Percentiles rank a stretch among this genome's conserved stretches.
Evolutionary conservation across 2,329 filamentous ascomycete species (phyloP).

Genomic region (Sporothrix phasma): DNA sequence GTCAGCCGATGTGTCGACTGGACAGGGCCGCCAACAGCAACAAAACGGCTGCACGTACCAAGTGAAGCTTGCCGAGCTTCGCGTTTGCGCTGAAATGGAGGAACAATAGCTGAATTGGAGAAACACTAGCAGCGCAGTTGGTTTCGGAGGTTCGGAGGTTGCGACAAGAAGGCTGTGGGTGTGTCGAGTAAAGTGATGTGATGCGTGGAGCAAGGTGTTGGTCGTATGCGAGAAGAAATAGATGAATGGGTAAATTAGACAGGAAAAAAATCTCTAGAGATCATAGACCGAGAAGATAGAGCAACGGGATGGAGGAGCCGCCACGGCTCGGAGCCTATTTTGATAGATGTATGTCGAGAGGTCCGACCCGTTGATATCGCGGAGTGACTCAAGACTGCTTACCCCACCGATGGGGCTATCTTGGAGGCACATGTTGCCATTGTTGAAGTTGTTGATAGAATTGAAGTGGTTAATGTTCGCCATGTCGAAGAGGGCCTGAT

Average conservation of each 20-base stretch:
- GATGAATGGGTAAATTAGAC: not conserved
- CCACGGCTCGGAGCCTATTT: conserved; percentile 19
- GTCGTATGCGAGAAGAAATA: not conserved
- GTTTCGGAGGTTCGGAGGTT: not conserved
- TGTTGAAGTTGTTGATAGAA: conserved; percentile 2
- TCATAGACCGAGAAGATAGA: not conserved
- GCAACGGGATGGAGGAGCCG: not conserved
- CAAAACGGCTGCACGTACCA: not conserved
- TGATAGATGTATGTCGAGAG: conserved; percentile 21
- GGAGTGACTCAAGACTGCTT: conserved; percentile 29
- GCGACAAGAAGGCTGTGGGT: not conserved
- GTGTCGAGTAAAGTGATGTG: not conserved
- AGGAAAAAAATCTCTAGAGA: not conserved
- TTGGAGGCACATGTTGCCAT: conserved; percentile 15
- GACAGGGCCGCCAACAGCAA: not conserved
- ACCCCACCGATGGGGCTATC: conserved; percentile 47
- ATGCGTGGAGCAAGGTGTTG: not conserved
- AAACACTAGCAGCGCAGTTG: no score
- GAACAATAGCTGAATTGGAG: no score
- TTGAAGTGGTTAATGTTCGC: conserved; percentile 2
- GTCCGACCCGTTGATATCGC: conserved; percentile 13
- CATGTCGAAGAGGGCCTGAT: not conserved
- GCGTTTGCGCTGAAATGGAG: not conserved
- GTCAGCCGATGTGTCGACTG: not conserved
- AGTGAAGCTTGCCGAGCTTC: not conserved